phyloP scores from a whole-genome alignment of 768 basidiomycete species.

The Phaeolepiota aurea region DNA sequence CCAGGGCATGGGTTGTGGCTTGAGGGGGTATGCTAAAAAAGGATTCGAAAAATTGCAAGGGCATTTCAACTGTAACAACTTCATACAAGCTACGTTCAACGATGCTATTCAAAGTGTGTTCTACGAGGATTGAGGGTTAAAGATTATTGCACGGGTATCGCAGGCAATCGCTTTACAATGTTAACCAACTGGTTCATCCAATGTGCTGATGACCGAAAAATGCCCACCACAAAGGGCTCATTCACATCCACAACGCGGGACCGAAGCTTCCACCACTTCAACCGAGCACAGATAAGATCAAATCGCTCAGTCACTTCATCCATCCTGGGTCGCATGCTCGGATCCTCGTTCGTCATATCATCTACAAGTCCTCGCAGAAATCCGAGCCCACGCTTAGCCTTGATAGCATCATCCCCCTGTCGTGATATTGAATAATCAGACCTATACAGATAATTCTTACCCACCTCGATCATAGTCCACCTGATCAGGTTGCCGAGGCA shows the following conservation, averaged over 20 bases:
- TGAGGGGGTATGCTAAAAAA: too few species aligned
- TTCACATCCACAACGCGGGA: constrained; percentile 8
- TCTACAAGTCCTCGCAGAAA: not conserved
- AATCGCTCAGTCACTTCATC: constrained; percentile 8
- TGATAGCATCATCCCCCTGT: not conserved
- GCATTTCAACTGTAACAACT: too few species aligned
- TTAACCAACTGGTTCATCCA: not conserved
- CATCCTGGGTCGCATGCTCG: not conserved
- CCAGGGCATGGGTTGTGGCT: too few species aligned
- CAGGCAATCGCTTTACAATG: not conserved
- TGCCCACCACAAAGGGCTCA: not conserved
- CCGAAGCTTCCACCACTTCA: constrained; percentile 13
- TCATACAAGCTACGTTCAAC: too few species aligned
- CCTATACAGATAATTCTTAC: constrained; percentile 7
- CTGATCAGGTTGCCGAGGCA: too few species aligned
- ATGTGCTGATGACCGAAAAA: not conserved
- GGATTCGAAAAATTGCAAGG: too few species aligned
- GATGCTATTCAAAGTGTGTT: too few species aligned
- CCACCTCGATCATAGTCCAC: constrained; percentile 15
- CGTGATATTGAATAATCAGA: not conserved
- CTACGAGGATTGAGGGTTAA: too few species aligned
- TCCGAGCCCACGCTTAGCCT: not conserved
- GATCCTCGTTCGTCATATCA: not conserved
- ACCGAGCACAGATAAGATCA: constrained; percentile 5
- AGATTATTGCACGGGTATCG: too few species aligned